Conservation (phyloP, 1,284 basidiomycete genomes). For the Takashimella tepidaria region DNA sequence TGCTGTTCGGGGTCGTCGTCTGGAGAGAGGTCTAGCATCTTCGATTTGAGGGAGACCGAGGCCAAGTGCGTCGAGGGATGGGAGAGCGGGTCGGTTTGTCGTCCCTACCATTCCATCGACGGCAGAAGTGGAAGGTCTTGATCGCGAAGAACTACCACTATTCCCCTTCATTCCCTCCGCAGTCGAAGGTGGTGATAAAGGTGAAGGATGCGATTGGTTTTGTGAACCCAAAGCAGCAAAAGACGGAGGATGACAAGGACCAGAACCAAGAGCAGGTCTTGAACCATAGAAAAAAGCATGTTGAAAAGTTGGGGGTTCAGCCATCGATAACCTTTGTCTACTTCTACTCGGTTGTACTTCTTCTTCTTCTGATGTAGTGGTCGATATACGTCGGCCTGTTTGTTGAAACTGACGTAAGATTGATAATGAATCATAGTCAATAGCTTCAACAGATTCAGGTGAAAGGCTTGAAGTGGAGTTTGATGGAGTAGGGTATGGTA, state of each 20-base stretch:
- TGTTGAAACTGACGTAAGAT: slow-evolving; percentile 19
- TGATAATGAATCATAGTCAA: slow-evolving; percentile 14
- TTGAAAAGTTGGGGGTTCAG: not conserved
- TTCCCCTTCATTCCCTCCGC: not conserved
- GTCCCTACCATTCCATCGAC: not conserved
- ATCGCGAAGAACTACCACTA: too few relatives aligned
- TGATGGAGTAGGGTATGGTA: not conserved
- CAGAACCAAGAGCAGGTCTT: slow-evolving; percentile 2
- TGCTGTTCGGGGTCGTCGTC: slow-evolving; percentile 24
- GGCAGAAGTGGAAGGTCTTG: not conserved
- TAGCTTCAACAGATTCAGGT: not conserved
- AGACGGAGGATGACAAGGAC: slow-evolving; percentile 1
- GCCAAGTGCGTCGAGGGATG: slow-evolving; percentile 35
- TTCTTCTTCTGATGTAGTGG: slow-evolving; percentile 38
- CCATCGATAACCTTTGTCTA: slow-evolving; percentile 12
- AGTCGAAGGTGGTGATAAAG: not conserved
- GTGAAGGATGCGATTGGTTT: not conserved
- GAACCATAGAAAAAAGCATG: not conserved
- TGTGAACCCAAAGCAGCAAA: not conserved
- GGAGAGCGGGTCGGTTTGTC: slow-evolving; percentile 16
- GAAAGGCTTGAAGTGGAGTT: not conserved
- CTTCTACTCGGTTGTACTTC: slow-evolving; percentile 29
- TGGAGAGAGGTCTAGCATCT: slow-evolving; percentile 10
- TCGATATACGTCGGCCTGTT: slow-evolving; percentile 31
- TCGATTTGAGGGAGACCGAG: slow-evolving; percentile 33